phyloP scores from a whole-genome alignment of 2,329 filamentous ascomycete species.

The Albophoma yamanashiensis region DNA sequence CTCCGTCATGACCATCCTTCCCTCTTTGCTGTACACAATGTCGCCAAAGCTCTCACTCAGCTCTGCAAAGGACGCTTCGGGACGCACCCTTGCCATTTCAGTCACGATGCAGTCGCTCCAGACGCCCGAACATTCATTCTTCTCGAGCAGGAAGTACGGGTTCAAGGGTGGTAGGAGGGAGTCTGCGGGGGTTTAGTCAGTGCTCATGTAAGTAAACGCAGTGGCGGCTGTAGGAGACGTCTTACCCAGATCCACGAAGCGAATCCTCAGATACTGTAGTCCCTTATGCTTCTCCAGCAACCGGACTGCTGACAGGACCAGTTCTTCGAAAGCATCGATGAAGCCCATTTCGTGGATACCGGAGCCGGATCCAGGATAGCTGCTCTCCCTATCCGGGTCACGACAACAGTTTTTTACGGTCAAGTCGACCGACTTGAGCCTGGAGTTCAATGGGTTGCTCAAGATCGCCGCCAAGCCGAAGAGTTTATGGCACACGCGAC shows the following conservation, averaged over 20 bases:
- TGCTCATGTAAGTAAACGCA: neutral
- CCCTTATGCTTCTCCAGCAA: conserved; percentile 46
- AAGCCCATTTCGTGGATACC: conserved; percentile 64
- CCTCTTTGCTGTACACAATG: conserved; percentile 47
- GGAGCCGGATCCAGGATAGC: conserved; percentile 53
- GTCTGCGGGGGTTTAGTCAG: conserved; percentile 33
- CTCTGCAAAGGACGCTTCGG: conserved; percentile 47
- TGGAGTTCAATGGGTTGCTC: conserved; percentile 35
- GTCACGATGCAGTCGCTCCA: conserved; percentile 61
- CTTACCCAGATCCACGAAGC: conserved; percentile 62
- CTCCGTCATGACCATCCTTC: conserved; percentile 44
- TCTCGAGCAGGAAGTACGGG: conserved; percentile 57
- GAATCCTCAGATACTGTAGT: conserved; percentile 57
- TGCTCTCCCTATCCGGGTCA: conserved; percentile 33
- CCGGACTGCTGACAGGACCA: conserved; percentile 53
- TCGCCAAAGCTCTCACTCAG: conserved; percentile 55
- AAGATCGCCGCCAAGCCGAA: conserved; percentile 48
- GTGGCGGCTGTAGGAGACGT: neutral
- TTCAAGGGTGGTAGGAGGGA: conserved; percentile 61
- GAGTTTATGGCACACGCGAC: conserved; percentile 58
- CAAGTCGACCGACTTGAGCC: conserved; percentile 56
- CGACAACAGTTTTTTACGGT: conserved; percentile 68
- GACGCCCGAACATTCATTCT: conserved; percentile 54
- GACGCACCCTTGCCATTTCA: conserved; percentile 47
- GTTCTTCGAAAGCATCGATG: conserved; percentile 58